Base-by-base conservation (phyloP, 2,329 filamentous ascomycete genomes). In the Fusarium sp. region DNA sequence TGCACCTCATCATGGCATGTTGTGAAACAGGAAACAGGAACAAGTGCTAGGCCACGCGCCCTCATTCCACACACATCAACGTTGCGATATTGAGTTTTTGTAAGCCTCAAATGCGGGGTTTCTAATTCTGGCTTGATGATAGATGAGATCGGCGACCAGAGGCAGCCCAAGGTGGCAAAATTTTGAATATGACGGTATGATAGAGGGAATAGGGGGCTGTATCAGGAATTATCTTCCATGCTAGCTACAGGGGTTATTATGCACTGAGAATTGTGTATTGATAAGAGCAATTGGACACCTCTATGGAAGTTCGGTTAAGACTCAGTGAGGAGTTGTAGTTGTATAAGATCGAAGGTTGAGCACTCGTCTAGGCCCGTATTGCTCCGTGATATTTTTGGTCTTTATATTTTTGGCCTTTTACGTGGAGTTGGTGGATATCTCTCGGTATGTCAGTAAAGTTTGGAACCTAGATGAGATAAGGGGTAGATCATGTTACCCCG, bases 401-500 rank as follows among this genome's bases (percentile, higher is more conserved):
- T 40, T 28, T 56, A 43, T 48, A 42, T 26, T 49, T 49, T 58
- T 45, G n/a, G 28, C 33, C 20, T 40, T 28, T 56, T 26, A 9
- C 36, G 14, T 20, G 39, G 18, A 40, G 17, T 39, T 34, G 6
- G 43, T 20, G 36, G 31, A 54, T 38, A 38, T 17, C 28, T 49
- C 17, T 40, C 22, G 36, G 34, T 13, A 40, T 31, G 11, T 49
- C 22, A 31, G 28, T 20, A 10, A 9, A 10, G 28, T 11, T 46
- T 20, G 33, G 31, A 20, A 26, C 26, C 34, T 46, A 34, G 34
- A 64, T 51, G 28, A 46, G 59, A 64, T 60, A 39, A 65, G 62
- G 60, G 60, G 61, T 39, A 66, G 42, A 62, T 66, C 54, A 61
- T 60, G 49, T 59, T 44, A 48, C 24, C 20, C 38, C 33, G 22